A percentile compares a stretch with the other conserved stretches of the same genome.
Evolutionary conservation across 192 early-diverging fungal species (phyloP).

Genomic region (Linnemannia elongata): DNA sequence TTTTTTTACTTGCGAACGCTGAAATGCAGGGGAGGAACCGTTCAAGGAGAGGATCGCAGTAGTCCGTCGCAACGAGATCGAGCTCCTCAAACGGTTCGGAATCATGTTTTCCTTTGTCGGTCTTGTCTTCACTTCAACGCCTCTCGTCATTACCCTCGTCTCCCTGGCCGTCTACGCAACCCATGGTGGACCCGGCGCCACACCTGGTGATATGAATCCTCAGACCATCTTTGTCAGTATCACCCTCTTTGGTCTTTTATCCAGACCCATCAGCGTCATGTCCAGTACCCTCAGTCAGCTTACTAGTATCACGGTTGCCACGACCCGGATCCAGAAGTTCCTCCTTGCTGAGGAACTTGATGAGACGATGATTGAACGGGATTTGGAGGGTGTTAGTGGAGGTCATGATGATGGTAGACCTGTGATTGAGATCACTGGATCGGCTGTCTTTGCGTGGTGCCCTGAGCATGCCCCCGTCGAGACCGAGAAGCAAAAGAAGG

Average conservation of each 20-base stretch:
- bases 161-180: slow-evolving; percentile 29
- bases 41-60: slow-evolving; percentile 24
- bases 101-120: slow-evolving; percentile 4
- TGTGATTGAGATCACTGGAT: slow-evolving; percentile 14
- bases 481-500: slow-evolving; percentile 18
- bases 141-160: slow-evolving; percentile 29
- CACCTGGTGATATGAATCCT: slow-evolving; percentile 32
- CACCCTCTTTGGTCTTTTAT: slow-evolving; percentile 14
- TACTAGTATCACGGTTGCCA: slow-evolving; percentile 32
- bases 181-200: slow-evolving; percentile 16
- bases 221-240: slow-evolving; percentile 38
- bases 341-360: slow-evolving; percentile 30
- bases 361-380: slow-evolving; percentile 15
- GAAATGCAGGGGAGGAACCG: slow-evolving; percentile 22
- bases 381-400: not conserved
- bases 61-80: slow-evolving; percentile 14
- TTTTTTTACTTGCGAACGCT: not conserved
- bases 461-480: not conserved
- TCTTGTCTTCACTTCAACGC: slow-evolving; percentile 25
- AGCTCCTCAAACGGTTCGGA: slow-evolving; percentile 17
- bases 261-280: slow-evolving; percentile 35
- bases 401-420: not conserved
- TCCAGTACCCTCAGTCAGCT: slow-evolving; percentile 18
- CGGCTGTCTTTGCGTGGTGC: slow-evolving; percentile 32
- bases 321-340: slow-evolving; percentile 33